These are phyloP conservation scores for Coniochaeta sp. DNA, from an alignment of 2,329 filamentous ascomycete species.

Conservation along the genomic window DNA sequence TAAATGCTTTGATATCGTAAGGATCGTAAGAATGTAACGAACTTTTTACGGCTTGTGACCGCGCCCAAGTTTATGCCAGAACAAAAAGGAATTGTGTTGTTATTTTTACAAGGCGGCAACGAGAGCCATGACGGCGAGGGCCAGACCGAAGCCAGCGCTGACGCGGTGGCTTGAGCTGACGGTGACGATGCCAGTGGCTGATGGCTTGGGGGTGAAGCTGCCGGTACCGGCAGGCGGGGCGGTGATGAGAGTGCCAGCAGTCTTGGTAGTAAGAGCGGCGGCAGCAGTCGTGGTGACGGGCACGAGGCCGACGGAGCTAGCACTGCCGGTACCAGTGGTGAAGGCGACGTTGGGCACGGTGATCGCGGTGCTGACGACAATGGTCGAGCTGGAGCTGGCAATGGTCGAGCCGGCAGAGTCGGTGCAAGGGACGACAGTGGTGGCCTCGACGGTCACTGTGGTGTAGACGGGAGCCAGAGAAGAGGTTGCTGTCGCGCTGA, in stretches of 20 bases:
- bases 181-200: slow-evolving; percentile 21
- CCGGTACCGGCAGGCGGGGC: slow-evolving; percentile 25
- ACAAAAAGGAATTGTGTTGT: not conserved
- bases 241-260: slow-evolving; percentile 11
- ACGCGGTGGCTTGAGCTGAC: slow-evolving; percentile 24
- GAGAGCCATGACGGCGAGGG: slow-evolving; percentile 33
- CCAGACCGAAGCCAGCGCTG: slow-evolving; percentile 35
- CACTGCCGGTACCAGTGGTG: slow-evolving; percentile 26
- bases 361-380: slow-evolving; percentile 37
- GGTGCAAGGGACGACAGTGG: slow-evolving; percentile 42
- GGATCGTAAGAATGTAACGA: slow-evolving; percentile 9
- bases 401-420: slow-evolving; percentile 36
- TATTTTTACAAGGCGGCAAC: slow-evolving; percentile 36
- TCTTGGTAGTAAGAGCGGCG: slow-evolving; percentile 6
- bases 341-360: slow-evolving; percentile 47
- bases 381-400: slow-evolving; percentile 41
- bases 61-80: not conserved
- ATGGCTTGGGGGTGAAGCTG: slow-evolving; percentile 24
- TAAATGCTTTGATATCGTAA: slow-evolving; percentile 5
- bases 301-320: slow-evolving; percentile 26
- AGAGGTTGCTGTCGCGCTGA: slow-evolving; percentile 31
- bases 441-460: slow-evolving; percentile 40
- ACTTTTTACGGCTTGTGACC: not conserved
- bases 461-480: slow-evolving; percentile 31
- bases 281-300: slow-evolving; percentile 27